Base-by-base conservation (phyloP, 208 protist genomes). In the Phytomonas sp. region DNA sequence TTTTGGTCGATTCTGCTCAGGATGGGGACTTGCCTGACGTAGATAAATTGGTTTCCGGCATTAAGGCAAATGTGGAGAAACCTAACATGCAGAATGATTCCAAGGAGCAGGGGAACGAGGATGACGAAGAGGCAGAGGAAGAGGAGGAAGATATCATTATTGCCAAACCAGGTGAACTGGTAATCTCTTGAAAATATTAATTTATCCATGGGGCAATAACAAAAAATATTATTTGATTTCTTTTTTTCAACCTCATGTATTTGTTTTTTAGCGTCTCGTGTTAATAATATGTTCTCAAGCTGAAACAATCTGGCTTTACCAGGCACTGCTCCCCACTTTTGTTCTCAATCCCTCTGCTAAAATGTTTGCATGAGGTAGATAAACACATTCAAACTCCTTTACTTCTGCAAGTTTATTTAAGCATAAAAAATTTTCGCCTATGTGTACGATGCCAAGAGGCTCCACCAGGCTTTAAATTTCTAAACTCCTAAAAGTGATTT, bases 111-210 rank as follows among this genome's bases (percentile, higher is more conserved):
- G 67, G 68, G 34, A 69, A 34, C 13, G 73, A 31, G 9, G 60
- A 6, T 53, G 77, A 80, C 51, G 73, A 76, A 61, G 78, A 81
- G 13, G 83, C 74, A 0, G 76, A 73, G 30, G 76, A 81, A 7
- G 68, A 81, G 4, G 75, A 82, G 36, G 78, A 78, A 62, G 78
- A 83, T 46, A 51, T 74, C 29, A 80, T 84, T 69, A 76, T 80
- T 7, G 79, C 73, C 30, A 77, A 74, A 26, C 60, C 61, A 60
- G 61, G 61, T 65, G 61, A 65, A 1, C 37, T 65, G 6, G 8
- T 46, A 28, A 65, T 65, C 0, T 0, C 5, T 37, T 65, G 36
- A 65, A 65, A 26, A 65, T 51, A 37, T 13, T 20, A 65, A 60
- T 33, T 65, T 65, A 11, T 51, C 20, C 20, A 60, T 7, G n/a